phyloP scores from a whole-genome alignment of 2,329 filamentous ascomycete genomes.

The Talaromyces piceae region DNA sequence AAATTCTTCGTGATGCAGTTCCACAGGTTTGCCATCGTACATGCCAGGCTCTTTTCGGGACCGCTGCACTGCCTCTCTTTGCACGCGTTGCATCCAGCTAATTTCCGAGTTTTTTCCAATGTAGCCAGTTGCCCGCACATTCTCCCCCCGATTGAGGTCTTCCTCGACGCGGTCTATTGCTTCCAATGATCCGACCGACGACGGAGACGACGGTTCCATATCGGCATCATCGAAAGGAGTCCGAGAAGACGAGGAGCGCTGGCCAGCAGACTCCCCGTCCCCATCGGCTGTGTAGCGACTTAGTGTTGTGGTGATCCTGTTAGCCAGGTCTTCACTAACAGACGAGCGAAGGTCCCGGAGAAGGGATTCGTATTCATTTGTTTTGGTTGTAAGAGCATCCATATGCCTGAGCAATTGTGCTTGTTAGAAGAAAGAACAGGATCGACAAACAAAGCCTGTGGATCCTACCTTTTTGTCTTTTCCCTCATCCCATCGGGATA shows the following conservation, averaged over 20 bases:
- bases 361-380: constrained; percentile 32
- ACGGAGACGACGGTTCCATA: constrained; percentile 21
- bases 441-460: neutral
- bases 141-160: constrained; percentile 33
- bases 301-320: constrained; percentile 28
- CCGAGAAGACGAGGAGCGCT: constrained; percentile 21
- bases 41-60: constrained; percentile 21
- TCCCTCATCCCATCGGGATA: constrained; percentile 36
- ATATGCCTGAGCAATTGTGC: constrained; percentile 19
- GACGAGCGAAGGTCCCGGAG: constrained; percentile 26
- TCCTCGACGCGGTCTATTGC: constrained; percentile 40
- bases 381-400: constrained; percentile 25
- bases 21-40: constrained; percentile 17
- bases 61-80: constrained; percentile 30
- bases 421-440: neutral
- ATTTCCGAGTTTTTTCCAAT: constrained; percentile 42
- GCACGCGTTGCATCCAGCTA: constrained; percentile 39
- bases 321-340: constrained; percentile 27
- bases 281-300: constrained; percentile 26
- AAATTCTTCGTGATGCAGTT: constrained; percentile 23
- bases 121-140: constrained; percentile 33
- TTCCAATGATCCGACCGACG: constrained; percentile 36
- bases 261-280: constrained; percentile 16
- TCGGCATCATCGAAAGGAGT: constrained; percentile 23
- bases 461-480: constrained; percentile 28